Base-by-base conservation (phyloP, 495 filamentous ascomycete species). In the Staphylotrichum longicolle region DNA sequence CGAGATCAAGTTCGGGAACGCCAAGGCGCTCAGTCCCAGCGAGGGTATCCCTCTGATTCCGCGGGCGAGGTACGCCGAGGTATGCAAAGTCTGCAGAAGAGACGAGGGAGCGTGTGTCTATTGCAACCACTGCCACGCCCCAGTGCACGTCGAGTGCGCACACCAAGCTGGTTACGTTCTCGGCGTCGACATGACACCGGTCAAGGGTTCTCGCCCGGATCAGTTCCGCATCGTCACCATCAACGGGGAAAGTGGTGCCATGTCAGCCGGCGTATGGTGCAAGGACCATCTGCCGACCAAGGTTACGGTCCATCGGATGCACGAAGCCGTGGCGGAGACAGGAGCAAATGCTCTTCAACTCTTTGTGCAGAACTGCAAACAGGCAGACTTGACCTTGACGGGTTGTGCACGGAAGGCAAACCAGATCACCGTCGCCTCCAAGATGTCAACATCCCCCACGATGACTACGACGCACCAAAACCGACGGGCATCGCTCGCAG, bases 111-210 rank as follows among this genome's bases (percentile, higher is more conserved):
- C 91, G 20, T 96, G 91, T 72, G 84, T 97, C 11, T 71, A 80
- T 53, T 99, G 94, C 72, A 85, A 88, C 68, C 85, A 88, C 40
- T 99, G 94, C 75, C 85, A 87, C 64, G 82, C 85, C 32, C 83
- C 83, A 56, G 91, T 98, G 62, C 94, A 99, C 68, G 85, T 95
- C 57, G 88, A 87, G 61, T 99, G 94, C 75, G 94, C 95, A 12
- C 86, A 91, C 70, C 86, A 90, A 68, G 86, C 87, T 56, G 88
- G 87, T 15, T 95, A 93, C 71, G 78, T 80, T 2, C 83, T 98
- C 52, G 93, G 93, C 1, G 93, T 99, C 65, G 93, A 98, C 61
- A 82, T 99, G 54, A 88, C 86, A 5, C 92, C 94, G 0, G 88
- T 96, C 54, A 97, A 97, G 74, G 86, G 87, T 44, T 93, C 91